Base-by-base conservation (phyloP, 345 rosid genomes). In the Sisymbrium irio region DNA sequence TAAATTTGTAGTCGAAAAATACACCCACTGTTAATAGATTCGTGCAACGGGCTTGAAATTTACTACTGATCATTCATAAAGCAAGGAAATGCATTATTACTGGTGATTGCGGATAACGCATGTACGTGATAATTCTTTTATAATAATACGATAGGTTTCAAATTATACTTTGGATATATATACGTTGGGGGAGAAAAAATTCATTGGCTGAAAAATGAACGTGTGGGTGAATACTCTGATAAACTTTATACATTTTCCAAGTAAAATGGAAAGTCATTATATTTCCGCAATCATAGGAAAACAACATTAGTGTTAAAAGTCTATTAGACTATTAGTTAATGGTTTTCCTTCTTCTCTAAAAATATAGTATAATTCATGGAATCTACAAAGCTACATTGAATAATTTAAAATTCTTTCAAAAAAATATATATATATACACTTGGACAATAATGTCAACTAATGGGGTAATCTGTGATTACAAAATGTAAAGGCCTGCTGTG, bases 21-120 rank as follows among this genome's bases (percentile, higher is more conserved):
- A 10, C 62, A 72, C 56, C 71, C 54, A 10, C 12, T 22, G 49
- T 15, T 65, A 45, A n/a, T 22, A 56, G 40, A 56, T 56, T 57
- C 42, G 50, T 65, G 71, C 19, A 27, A 65, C 28, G 47, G 33
- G 57, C 42, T 30, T 65, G 41, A 65, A 64, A 25, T 40, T 42
- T n/a, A 62, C 42, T 27, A 39, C 20, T 62, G 61, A 40, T 51
- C n/a, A 56, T 42, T 22, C 14, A 55, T 15, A 40, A 62, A 63
- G 61, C 47, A 72, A 72, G 61, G 61, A 27, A 20, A n/a, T 62
- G 62, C 55, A 73, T 32, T 41, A 73, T 36, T 56, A 65, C 41
- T 11, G 40, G 58, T 65, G 50, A 65, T 40, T 74, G 41, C 58
- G 63, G 40, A 42, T 64, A n/a, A 33, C 42, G 63, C 76, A 73